These are phyloP conservation scores for Beauveria varroae DNA, from an alignment of 2,329 filamentous ascomycete genomes.

Conservation along the genomic window DNA sequence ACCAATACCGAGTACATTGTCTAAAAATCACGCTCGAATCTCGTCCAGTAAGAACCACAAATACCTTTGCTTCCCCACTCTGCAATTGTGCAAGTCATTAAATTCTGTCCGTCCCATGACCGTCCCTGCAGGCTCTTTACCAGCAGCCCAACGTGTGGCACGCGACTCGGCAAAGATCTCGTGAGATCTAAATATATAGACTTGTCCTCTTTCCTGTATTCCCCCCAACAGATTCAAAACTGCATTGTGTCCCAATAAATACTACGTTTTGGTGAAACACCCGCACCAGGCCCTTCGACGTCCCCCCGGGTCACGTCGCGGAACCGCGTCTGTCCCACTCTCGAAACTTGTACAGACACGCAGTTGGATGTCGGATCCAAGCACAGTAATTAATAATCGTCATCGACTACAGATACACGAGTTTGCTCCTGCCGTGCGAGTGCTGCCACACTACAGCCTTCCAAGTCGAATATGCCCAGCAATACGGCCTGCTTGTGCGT, in stretches of 20 bases:
- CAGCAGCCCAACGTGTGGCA: background rate
- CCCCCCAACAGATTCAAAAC: background rate
- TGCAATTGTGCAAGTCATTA: conserved; percentile 3
- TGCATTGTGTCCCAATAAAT: background rate
- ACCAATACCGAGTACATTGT: background rate
- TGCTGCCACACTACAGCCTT: background rate
- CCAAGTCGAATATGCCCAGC: background rate
- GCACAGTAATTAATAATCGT: background rate
- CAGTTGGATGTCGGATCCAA: background rate
- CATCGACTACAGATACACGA: background rate
- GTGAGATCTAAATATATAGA: background rate
- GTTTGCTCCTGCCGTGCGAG: background rate
- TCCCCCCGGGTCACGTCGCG: background rate
- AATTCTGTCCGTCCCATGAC: background rate
- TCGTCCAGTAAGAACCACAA: background rate
- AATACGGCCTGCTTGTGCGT: background rate
- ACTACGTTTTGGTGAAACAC: background rate
- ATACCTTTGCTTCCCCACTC: background rate
- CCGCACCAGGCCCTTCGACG: background rate
- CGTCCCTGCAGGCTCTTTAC: background rate
- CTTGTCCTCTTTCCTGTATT: background rate
- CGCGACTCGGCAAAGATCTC: background rate
- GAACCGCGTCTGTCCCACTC: conserved; percentile 5
- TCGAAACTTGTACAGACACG: background rate
- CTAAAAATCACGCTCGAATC: background rate